A percentile compares a stretch with the other conserved stretches of the same genome.
Conservation (phyloP, 805 yeast species). For the Wickerhamomyces silvicola region DNA sequence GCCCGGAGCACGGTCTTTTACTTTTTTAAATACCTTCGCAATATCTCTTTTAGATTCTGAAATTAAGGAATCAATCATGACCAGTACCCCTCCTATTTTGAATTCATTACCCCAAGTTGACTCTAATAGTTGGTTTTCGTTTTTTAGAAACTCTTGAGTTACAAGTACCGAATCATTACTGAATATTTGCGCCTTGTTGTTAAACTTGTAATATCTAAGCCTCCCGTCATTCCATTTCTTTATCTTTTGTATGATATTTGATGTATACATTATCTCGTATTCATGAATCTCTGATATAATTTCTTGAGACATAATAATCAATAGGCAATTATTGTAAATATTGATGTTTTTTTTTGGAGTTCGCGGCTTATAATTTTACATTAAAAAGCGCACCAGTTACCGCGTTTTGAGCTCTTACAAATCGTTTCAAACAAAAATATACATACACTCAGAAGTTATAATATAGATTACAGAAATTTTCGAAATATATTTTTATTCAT, state of each 20-base stretch:
- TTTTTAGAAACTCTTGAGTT: constrained; percentile 11
- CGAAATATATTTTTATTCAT: too few species aligned
- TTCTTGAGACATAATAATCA: constrained; percentile 14
- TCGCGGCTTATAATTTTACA: too few species aligned
- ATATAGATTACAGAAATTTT: too few species aligned
- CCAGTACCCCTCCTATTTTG: constrained; percentile 12
- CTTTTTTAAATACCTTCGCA: constrained; percentile 10
- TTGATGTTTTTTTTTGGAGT: too few species aligned
- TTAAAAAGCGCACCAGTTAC: too few species aligned
- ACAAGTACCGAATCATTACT: constrained; percentile 12
- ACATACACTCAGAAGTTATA: too few species aligned
- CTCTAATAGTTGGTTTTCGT: constrained; percentile 6
- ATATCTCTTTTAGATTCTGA: constrained; percentile 13
- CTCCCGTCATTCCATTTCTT: constrained; percentile 22
- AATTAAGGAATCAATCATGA: constrained; percentile 10
- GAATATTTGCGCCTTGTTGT: constrained; percentile 16
- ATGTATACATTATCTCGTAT: constrained; percentile 17
- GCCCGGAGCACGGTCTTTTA: neutral
- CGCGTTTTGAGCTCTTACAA: too few species aligned
- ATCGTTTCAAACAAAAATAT: too few species aligned
- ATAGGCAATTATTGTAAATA: too few species aligned
- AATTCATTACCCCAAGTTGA: constrained; percentile 11
- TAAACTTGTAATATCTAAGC: constrained; percentile 15
- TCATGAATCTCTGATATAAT: constrained; percentile 17
- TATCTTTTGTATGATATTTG: constrained; percentile 14